Base-by-base conservation (phyloP, 2,329 filamentous ascomycete species). In the Trichoderma sp. region DNA sequence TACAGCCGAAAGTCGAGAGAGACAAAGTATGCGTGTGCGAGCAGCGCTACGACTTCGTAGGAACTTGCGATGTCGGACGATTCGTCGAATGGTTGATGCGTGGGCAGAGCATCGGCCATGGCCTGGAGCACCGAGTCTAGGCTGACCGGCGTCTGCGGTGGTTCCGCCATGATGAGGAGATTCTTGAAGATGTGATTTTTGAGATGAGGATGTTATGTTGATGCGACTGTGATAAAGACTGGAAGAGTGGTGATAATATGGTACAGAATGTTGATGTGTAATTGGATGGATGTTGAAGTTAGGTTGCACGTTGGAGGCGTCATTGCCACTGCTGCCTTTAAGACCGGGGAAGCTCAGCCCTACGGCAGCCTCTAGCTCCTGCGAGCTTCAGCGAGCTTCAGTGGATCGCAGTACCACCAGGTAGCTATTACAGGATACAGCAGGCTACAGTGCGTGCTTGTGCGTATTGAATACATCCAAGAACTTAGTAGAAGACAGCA, bases 41-140 rank as follows among this genome's bases (percentile, higher is more conserved):
- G 92, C 29, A 98, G 89, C 18, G 94, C 95, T 76, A 98, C 87
- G 65, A 93, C 94, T 85, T 98, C 95, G 82, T 93, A 94, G 0
- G 93, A 90, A 75, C 90, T 92, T 78, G 92, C 91, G 35, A 95
- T 82, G 78, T 91, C 89, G 5, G 90, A 91, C n/a, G 86, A 87
- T 21, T 87, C 87, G 80, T 91, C 90, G 76, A 82, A 86, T 67
- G 85, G 81, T 0, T 84, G 78, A 78, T 91, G 89, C 2, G 87
- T 88, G 11, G 91, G 89, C 71, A 92, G 83, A 35, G 90, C 90
- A 62, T 91, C 87, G 75, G 89, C 88, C 90, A 92, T 92, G 79
- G 84, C 84, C 79, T 86, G 84, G 38, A 91, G 83, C 77, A 92
- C 83, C 78, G 85, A 85, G 31, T 78, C 75, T 33, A 78, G 78